A percentile compares a stretch with the other conserved stretches of the same genome.
Evolutionary conservation across 768 basidiomycete species (phyloP).

Genomic region (Suillus fuscotomentosus): DNA sequence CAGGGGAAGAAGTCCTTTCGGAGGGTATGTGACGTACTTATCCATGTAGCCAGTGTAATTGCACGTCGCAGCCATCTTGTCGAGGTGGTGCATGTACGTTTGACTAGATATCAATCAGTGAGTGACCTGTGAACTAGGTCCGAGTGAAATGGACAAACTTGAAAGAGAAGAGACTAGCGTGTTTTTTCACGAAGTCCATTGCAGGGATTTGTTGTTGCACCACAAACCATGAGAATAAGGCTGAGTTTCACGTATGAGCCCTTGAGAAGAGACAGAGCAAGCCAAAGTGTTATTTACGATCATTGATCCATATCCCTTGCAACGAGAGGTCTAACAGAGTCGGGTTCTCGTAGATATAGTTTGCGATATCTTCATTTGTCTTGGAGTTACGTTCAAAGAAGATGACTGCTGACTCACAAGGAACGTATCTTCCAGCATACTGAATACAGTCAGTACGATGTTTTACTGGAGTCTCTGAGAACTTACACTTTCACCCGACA

Average conservation of each 20-base stretch:
- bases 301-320: neutral
- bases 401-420: neutral
- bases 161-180: neutral
- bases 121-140: no score
- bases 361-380: neutral
- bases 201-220: neutral
- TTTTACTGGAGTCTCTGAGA: no score
- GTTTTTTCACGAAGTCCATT: neutral
- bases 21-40: no score
- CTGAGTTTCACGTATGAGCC: neutral
- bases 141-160: neutral
- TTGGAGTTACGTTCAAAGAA: neutral
- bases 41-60: constrained; percentile 50
- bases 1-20: no score
- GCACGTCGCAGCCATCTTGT: constrained; percentile 32
- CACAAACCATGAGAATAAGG: neutral
- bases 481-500: no score
- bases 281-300: neutral
- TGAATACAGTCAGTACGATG: neutral
- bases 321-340: neutral
- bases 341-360: neutral
- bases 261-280: neutral
- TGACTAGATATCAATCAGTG: no score
- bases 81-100: no score
- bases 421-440: neutral